Evolutionary conservation across 352 stramenopile genomes (phyloP).

Genomic region (Pythium sp.): DNA sequence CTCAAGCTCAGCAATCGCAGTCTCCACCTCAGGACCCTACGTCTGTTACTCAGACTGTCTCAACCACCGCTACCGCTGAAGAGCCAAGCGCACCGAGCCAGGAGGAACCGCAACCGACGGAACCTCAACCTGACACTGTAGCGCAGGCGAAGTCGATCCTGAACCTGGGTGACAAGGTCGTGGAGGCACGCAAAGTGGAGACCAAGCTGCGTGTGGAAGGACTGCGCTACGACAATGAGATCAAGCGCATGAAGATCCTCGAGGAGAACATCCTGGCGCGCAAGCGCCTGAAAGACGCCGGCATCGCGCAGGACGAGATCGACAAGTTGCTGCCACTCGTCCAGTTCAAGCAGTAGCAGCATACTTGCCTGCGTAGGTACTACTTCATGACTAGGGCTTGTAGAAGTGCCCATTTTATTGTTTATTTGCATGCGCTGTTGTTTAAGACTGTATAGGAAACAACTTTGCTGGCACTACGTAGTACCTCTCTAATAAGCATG

Average conservation of each 20-base stretch:
- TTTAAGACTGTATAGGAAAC: no score
- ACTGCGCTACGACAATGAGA: slow-evolving; percentile 18
- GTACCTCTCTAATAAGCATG: no score
- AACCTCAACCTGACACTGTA: background rate
- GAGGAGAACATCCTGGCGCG: slow-evolving; percentile 21
- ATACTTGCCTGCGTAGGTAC: no score
- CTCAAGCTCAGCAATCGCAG: background rate
- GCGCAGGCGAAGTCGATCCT: slow-evolving; percentile 7
- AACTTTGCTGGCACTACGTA: no score
- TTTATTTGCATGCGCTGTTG: no score
- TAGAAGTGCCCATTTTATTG: no score
- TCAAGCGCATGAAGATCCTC: slow-evolving; percentile 22
- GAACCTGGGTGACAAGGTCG: slow-evolving; percentile 18
- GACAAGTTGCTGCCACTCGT: slow-evolving; percentile 14
- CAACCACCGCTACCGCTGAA: background rate
- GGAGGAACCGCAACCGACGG: background rate
- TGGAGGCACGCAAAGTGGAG: slow-evolving; percentile 16
- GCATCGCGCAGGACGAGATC: slow-evolving; percentile 18
- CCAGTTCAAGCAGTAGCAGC: background rate
- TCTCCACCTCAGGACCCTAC: no score
- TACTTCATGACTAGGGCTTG: no score
- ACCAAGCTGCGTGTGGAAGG: slow-evolving; percentile 17
- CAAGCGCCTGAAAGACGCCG: slow-evolving; percentile 19
- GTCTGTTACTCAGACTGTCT: background rate
- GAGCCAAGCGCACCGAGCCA: background rate